These are phyloP conservation scores for Yarrowia hollandica DNA, from an alignment of 805 yeast species.

Conservation along the genomic window DNA sequence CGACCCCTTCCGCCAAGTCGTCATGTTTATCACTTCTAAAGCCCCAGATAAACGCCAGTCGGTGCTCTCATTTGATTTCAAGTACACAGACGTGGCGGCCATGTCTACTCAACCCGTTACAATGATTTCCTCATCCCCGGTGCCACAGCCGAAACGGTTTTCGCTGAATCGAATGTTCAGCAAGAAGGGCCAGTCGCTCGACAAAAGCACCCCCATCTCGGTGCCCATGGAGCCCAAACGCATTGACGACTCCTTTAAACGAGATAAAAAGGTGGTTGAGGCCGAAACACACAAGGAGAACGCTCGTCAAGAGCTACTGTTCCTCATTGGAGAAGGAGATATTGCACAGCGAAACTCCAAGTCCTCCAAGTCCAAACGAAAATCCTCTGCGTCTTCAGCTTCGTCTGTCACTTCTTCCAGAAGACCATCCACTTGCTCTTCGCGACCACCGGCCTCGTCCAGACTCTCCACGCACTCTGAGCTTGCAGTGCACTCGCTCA, in stretches of 20 bases:
- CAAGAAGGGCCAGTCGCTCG: not conserved
- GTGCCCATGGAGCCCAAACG: constrained; percentile 5
- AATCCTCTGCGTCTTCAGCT: not conserved
- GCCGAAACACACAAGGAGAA: not conserved
- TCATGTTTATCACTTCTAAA: constrained; percentile 21
- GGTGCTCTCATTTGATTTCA: constrained; percentile 10
- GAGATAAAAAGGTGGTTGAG: not conserved
- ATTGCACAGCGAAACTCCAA: not conserved
- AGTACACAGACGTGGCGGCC: constrained; percentile 25
- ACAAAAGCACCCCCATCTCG: not conserved
- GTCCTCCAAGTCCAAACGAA: not conserved
- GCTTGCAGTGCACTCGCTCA: not conserved
- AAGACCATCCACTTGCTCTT: not conserved
- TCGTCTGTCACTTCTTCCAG: not conserved
- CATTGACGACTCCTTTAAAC: constrained; percentile 10
- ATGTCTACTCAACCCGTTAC: constrained; percentile 19
- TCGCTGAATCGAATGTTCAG: constrained; percentile 7
- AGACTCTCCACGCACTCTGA: constrained; percentile 4
- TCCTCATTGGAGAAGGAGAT: constrained; percentile 13
- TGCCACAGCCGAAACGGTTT: not conserved
- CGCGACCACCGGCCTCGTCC: not conserved
- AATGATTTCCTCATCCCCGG: constrained; percentile 8
- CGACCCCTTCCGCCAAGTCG: not conserved
- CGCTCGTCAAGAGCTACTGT: constrained; percentile 10
- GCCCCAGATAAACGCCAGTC: constrained; percentile 14